phyloP scores from a whole-genome alignment of 2,329 filamentous ascomycete species.

The Microcyclosporella mali region DNA sequence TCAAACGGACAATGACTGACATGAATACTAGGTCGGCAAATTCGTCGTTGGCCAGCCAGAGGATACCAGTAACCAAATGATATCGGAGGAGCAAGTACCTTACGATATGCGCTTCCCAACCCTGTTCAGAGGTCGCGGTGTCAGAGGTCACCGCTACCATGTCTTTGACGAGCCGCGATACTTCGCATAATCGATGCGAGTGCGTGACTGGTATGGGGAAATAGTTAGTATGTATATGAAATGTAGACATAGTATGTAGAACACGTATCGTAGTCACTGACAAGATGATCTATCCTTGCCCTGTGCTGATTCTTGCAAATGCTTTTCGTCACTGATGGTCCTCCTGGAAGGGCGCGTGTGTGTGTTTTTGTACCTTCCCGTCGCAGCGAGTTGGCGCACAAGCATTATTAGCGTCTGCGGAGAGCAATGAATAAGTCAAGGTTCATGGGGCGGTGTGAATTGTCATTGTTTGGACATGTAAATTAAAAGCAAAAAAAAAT shows the following conservation, averaged over 20 bases:
- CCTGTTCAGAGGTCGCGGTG: constrained; percentile 76
- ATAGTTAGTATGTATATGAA: constrained; percentile 3
- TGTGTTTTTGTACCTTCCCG: too few relatives aligned
- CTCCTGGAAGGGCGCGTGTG: too few relatives aligned
- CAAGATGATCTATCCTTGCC: too few relatives aligned
- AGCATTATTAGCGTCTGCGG: too few relatives aligned
- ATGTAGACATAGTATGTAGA: neutral
- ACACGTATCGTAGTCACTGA: too few relatives aligned
- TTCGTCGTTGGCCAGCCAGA: constrained; percentile 74
- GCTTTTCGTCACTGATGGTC: too few relatives aligned
- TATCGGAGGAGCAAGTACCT: constrained; percentile 68
- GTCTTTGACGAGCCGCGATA: constrained; percentile 91
- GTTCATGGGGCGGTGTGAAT: too few relatives aligned
- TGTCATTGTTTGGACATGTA: too few relatives aligned
- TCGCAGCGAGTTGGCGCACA: too few relatives aligned
- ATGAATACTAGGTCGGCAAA: constrained; percentile 62
- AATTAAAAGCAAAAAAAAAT: too few relatives aligned
- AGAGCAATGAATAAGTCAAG: too few relatives aligned
- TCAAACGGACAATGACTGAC: constrained; percentile 7
- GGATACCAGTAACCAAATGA: constrained; percentile 54
- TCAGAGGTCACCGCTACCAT: constrained; percentile 85
- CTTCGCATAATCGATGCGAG: constrained; percentile 26
- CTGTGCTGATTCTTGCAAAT: too few relatives aligned
- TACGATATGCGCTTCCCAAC: constrained; percentile 75
- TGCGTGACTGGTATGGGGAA: neutral